Evolutionary conservation across 2,329 filamentous ascomycete genomes (phyloP), one percentile per base, ranked within the genome.

Genomic region (Fusarium temperatum): DNA sequence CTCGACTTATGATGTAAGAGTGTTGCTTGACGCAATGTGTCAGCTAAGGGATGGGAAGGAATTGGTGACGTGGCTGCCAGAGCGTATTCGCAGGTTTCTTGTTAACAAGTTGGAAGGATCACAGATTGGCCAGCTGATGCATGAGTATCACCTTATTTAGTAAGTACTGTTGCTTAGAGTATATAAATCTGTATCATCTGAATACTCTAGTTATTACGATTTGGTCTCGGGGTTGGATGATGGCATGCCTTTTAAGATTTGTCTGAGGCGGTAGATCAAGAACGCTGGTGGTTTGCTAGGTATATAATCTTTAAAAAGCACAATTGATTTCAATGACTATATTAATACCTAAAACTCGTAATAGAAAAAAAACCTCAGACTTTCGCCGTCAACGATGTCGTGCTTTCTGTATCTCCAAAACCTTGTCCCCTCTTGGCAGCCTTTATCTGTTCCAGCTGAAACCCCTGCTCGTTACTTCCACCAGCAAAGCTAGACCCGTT

Each of bases 401-500:
- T 66, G 4, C 63, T 66, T 15, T 57, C 48, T 50, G 60, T 58
- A 6, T 57, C 41, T 6, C 41, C 36, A 14, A 30, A 38, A 18
- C 22, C 14, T 39, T 66, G 24, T 8, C 14, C 14, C 7, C 12
- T 66, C 7, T 66, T 58, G 6, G 63, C 9, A 13, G 30, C 2
- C n/a, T 26, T 50, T 3, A 66, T 15, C 5, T 48, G 17, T 10
- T 57, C 42, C 13, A 66, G 5, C 30, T 66, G 60, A 18, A 26
- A 66, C 24, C 41, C 20, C 28, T 41, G 35, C 10, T 24, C 30
- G 9, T 50, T 42, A 8, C 24, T 44, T 30, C 8, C 48, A 20
- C 38, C 63, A 8, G 17, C 63, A 66, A 66, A 66, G 36, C 61
- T 50, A 6, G 63, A 66, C n/a, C 60, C 63, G 6, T 66, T 66